Percentiles rank a stretch among this genome's conserved stretches.
Evolutionary conservation across 2,329 filamentous ascomycete genomes (phyloP).

Genomic region (Fusarium nurragi): DNA sequence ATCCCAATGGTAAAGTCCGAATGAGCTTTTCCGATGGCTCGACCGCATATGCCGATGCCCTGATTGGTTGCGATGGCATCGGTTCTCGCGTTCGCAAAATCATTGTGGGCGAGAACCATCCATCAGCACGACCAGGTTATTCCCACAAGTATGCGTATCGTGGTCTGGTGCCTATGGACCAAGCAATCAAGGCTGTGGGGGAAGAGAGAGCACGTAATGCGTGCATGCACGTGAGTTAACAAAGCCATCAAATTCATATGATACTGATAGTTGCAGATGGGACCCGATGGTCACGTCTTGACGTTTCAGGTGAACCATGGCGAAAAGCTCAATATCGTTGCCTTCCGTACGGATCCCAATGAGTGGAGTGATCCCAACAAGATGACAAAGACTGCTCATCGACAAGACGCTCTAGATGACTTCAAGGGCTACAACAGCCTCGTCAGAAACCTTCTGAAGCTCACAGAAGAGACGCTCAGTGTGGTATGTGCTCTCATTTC

Average conservation of each 20-base stretch:
- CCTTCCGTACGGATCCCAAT: conserved; percentile 49
- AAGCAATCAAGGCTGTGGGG: conserved; percentile 61
- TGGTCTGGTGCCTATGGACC: conserved; percentile 56
- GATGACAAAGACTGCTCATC: conserved; percentile 39
- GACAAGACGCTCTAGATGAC: conserved; percentile 49
- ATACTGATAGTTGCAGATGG: conserved; percentile 44
- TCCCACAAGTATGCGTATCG: conserved; percentile 69
- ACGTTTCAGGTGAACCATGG: conserved; percentile 68
- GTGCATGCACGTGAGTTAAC: conserved; percentile 40
- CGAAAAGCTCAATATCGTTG: conserved; percentile 64
- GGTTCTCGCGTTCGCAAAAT: conserved; percentile 63
- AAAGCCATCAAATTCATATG: background rate
- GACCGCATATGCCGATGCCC: conserved; percentile 49
- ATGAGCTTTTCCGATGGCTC: conserved; percentile 54
- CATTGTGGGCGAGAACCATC: conserved; percentile 56
- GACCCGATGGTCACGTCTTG: conserved; percentile 63
- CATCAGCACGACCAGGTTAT: conserved; percentile 54
- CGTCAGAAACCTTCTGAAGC: conserved; percentile 45
- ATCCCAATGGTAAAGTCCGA: conserved; percentile 33
- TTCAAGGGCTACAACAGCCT: conserved; percentile 49
- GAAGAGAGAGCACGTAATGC: conserved; percentile 46
- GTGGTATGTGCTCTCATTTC: conserved; percentile 17
- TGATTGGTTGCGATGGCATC: conserved; percentile 73
- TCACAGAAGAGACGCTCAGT: conserved; percentile 44
- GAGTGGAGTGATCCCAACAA: conserved; percentile 44